These are phyloP conservation scores for Boletellus ananas DNA, from an alignment of 768 basidiomycete species.

Conservation along the genomic window DNA sequence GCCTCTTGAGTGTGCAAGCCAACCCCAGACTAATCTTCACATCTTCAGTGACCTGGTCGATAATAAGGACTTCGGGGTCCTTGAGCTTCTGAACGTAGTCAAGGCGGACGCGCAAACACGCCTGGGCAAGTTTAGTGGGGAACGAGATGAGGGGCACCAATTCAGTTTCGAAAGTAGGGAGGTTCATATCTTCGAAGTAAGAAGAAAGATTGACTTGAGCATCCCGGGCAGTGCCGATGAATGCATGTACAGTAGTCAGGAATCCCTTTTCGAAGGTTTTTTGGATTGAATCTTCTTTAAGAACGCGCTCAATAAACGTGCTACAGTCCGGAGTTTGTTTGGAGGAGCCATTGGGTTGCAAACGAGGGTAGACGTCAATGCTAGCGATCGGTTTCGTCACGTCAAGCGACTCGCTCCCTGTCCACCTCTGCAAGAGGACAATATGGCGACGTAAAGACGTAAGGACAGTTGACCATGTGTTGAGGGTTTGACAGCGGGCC, in stretches of 20 bases:
- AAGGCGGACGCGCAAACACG: conserved; percentile 82
- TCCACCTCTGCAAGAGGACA: conserved; percentile 82
- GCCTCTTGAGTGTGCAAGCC: conserved; percentile 91
- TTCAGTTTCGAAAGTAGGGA: conserved; percentile 87
- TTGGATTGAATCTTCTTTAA: conserved; percentile 96
- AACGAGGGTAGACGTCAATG: conserved; percentile 43
- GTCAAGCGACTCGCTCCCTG: conserved; percentile 87
- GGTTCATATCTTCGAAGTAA: conserved; percentile 80
- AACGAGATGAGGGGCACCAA: conserved; percentile 93
- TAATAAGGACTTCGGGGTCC: conserved; percentile 84
- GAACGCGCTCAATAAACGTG: conserved; percentile 88
- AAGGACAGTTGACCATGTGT: conserved; percentile 89
- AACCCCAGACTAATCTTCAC: conserved; percentile 86
- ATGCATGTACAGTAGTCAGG: conserved; percentile 79
- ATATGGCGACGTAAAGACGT: conserved; percentile 82
- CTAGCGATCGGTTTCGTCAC: conserved; percentile 76
- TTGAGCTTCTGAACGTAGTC: conserved; percentile 85
- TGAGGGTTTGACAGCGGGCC: conserved; percentile 82
- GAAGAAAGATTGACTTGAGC: conserved; percentile 78
- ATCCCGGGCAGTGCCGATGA: conserved; percentile 81
- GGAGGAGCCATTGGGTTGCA: conserved; percentile 30
- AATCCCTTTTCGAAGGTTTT: conserved; percentile 91
- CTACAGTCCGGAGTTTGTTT: conserved; percentile 60
- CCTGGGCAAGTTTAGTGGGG: conserved; percentile 91
- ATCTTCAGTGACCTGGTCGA: conserved; percentile 93